Conservation (phyloP, 2,329 filamentous ascomycete species). For the Aschersonia sp. region DNA sequence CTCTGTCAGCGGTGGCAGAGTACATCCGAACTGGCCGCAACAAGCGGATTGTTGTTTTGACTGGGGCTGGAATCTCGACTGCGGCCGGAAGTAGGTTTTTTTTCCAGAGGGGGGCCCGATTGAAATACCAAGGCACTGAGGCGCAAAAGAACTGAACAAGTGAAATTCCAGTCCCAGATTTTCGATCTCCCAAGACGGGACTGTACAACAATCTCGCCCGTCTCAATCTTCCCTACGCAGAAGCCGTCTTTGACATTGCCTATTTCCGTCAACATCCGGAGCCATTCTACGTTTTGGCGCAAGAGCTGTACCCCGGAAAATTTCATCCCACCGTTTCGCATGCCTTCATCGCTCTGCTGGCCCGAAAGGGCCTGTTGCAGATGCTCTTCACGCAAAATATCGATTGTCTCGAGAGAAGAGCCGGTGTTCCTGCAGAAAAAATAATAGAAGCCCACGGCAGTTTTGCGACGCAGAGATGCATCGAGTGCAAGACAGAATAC, state of each 20-base stretch:
- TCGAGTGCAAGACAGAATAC: slow-evolving; percentile 66
- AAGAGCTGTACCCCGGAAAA: slow-evolving; percentile 81
- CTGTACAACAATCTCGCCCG: slow-evolving; percentile 84
- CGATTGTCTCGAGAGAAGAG: slow-evolving; percentile 79
- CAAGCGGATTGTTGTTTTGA: slow-evolving; percentile 70
- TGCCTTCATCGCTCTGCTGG: slow-evolving; percentile 70
- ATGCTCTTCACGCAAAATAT: slow-evolving; percentile 98
- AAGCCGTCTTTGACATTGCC: slow-evolving; percentile 85
- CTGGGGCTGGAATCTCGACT: slow-evolving; percentile 78
- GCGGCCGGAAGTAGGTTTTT: slow-evolving; percentile 40
- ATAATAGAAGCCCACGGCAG: slow-evolving; percentile 93
- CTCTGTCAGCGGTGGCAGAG: slow-evolving; percentile 60
- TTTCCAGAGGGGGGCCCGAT: neutral
- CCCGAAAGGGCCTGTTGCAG: slow-evolving; percentile 61
- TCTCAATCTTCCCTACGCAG: slow-evolving; percentile 73
- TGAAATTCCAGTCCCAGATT: slow-evolving; percentile 60
- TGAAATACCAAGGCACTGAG: too few species aligned
- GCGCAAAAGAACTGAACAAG: too few species aligned
- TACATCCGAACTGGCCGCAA: slow-evolving; percentile 58
- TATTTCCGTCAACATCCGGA: slow-evolving; percentile 76
- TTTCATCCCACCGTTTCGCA: slow-evolving; percentile 84
- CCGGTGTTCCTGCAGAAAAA: slow-evolving; percentile 65
- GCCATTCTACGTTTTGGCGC: slow-evolving; percentile 85
- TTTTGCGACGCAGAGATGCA: slow-evolving; percentile 81
- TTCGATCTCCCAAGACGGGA: slow-evolving; percentile 82